Conservation (phyloP, 2,329 filamentous ascomycete genomes). For the Coniochaeta hoffmannii region DNA sequence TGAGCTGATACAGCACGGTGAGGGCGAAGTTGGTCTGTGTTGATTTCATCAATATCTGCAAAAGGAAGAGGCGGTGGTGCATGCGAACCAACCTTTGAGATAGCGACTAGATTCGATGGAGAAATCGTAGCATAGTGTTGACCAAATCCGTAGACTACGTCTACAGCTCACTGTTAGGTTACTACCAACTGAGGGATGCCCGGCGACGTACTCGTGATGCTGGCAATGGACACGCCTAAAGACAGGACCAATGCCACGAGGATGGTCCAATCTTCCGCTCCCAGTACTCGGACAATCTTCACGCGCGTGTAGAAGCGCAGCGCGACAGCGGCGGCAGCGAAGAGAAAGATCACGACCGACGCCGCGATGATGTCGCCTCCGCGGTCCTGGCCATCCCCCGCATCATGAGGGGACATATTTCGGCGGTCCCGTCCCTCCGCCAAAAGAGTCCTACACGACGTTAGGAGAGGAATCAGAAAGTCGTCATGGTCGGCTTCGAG, state of each 20-base stretch:
- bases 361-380: neutral
- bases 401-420: neutral
- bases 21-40: neutral
- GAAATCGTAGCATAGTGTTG: neutral
- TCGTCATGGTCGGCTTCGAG: neutral
- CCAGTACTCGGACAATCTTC: constrained; percentile 24
- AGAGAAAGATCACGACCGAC: neutral
- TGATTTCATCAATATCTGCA: neutral
- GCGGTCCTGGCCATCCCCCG: neutral
- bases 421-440: neutral
- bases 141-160: neutral
- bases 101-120: neutral
- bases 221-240: neutral
- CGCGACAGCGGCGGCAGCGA: constrained; percentile 11
- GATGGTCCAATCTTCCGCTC: constrained; percentile 26
- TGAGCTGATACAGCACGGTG: constrained; percentile 3
- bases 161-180: neutral
- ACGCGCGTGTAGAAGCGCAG: constrained; percentile 29
- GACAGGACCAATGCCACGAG: constrained; percentile 18
- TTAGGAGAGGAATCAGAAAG: neutral
- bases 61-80: neutral
- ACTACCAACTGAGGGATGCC: no score
- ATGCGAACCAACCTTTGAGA: neutral
- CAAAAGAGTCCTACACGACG: neutral
- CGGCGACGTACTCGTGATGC: neutral